These are phyloP conservation scores for Lobosporangium transversale DNA, from an alignment of 192 early-diverging fungal genomes.

Conservation along the genomic window DNA sequence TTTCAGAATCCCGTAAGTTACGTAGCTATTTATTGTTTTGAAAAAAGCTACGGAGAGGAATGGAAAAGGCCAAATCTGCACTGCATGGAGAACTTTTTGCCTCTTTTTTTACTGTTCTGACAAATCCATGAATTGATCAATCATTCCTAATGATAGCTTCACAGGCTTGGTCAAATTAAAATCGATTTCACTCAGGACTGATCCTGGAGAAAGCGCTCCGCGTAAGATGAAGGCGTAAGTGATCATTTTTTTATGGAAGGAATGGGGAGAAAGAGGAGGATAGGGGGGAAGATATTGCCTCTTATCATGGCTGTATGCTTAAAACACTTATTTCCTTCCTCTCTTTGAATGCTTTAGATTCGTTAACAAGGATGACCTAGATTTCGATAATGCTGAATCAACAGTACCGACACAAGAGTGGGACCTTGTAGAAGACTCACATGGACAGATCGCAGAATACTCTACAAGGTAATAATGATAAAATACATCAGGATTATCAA, in stretches of 20 bases:
- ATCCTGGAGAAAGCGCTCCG: conserved; percentile 68
- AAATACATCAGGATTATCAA: neutral
- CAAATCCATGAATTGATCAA: no score
- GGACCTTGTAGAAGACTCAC: conserved; percentile 70
- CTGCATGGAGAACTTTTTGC: no score
- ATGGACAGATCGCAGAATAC: conserved; percentile 69
- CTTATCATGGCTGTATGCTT: no score
- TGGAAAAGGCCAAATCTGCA: no score
- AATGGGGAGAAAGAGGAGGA: no score
- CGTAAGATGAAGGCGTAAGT: conserved; percentile 79
- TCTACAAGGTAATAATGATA: conserved; percentile 61
- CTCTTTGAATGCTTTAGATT: conserved; percentile 59
- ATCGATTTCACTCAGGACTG: conserved; percentile 83
- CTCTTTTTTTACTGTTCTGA: no score
- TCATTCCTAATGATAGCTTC: no score
- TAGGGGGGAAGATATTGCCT: no score
- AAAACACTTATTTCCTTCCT: neutral
- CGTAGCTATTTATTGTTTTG: neutral
- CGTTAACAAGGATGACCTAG: conserved; percentile 89
- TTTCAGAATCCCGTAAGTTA: conserved; percentile 82
- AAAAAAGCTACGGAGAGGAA: no score
- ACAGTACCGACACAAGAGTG: conserved; percentile 82
- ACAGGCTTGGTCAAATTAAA: conserved; percentile 91
- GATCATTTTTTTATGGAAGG: neutral
- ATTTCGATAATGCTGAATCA: conserved; percentile 85